phyloP scores from a whole-genome alignment of 2,329 filamentous ascomycete genomes.

The Paecilomyces variotii region DNA sequence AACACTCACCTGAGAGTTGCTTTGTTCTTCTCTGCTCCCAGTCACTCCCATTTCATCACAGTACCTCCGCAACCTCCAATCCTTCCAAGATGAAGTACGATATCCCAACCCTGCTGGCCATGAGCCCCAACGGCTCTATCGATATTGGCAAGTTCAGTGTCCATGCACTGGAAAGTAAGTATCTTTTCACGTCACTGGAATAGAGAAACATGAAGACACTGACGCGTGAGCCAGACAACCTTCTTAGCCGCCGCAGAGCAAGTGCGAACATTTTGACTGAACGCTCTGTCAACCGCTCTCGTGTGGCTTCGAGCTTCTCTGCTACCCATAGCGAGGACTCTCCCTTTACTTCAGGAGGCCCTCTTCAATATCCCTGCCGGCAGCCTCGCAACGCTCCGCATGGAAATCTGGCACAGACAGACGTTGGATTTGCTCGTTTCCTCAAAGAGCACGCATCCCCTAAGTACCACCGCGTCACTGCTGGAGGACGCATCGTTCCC shows the following conservation, averaged over 20 bases:
- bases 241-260: constrained; percentile 13
- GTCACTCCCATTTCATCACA: background rate
- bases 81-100: constrained; percentile 25
- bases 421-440: constrained; percentile 39
- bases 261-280: constrained; percentile 17
- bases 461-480: constrained; percentile 42
- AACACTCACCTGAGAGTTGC: background rate
- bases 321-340: constrained; percentile 11
- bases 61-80: background rate
- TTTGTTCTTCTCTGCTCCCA: background rate
- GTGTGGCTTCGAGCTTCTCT: constrained; percentile 14
- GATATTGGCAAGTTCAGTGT: constrained; percentile 18
- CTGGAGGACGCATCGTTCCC: constrained; percentile 42
- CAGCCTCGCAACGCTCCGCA: constrained; percentile 27
- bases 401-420: constrained; percentile 22
- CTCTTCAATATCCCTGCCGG: constrained; percentile 15
- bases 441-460: constrained; percentile 41
- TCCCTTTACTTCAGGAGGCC: constrained; percentile 8
- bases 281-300: constrained; percentile 16
- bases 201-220: background rate
- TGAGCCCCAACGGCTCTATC: constrained; percentile 20
- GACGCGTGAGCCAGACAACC: constrained; percentile 13
- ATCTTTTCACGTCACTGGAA: background rate
- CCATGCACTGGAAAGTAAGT: constrained; percentile 25
- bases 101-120: constrained; percentile 28